Percentiles rank a stretch among this genome's conserved stretches.
Evolutionary conservation across 148 eudicot species (phyloP).

Genomic region (Chenopodium berlandieri): DNA sequence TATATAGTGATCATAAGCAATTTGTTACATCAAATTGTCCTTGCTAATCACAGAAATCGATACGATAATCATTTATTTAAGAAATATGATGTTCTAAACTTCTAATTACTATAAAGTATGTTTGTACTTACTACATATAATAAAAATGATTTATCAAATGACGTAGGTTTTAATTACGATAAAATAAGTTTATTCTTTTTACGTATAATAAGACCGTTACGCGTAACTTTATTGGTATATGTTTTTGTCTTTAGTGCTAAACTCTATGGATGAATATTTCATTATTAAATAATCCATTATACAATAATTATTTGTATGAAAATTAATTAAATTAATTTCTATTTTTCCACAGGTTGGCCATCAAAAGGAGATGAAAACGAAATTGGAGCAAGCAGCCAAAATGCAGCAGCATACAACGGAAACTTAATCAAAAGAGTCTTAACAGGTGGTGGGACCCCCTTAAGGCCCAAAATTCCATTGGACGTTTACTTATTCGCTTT

Average conservation of each 20-base stretch:
- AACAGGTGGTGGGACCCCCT: slow-evolving; percentile 66
- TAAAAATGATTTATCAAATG: too few relatives aligned
- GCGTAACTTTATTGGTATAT: neutral
- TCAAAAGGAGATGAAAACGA: slow-evolving; percentile 45
- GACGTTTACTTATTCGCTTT: slow-evolving; percentile 69
- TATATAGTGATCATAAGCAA: too few relatives aligned
- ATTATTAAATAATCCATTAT: too few relatives aligned
- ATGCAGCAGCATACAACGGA: slow-evolving; percentile 81
- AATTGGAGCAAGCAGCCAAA: slow-evolving; percentile 45
- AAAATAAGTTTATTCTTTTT: too few relatives aligned
- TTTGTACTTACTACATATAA: too few relatives aligned
- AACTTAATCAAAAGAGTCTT: slow-evolving; percentile 59
- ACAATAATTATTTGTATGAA: too few relatives aligned
- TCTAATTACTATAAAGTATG: too few relatives aligned
- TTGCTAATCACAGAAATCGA: too few relatives aligned
- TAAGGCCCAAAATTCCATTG: slow-evolving; percentile 54
- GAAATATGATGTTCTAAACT: too few relatives aligned
- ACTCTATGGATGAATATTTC: slow-evolving; percentile 37
- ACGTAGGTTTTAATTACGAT: too few relatives aligned
- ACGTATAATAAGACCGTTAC: neutral
- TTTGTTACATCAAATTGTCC: too few relatives aligned
- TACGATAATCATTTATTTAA: too few relatives aligned
- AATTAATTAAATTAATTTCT: neutral
- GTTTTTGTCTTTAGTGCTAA: neutral
- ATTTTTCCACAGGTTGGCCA: slow-evolving; percentile 11